phyloP scores from a whole-genome alignment of 352 stramenopile genomes.

The Globisporangium heterothallicum region DNA sequence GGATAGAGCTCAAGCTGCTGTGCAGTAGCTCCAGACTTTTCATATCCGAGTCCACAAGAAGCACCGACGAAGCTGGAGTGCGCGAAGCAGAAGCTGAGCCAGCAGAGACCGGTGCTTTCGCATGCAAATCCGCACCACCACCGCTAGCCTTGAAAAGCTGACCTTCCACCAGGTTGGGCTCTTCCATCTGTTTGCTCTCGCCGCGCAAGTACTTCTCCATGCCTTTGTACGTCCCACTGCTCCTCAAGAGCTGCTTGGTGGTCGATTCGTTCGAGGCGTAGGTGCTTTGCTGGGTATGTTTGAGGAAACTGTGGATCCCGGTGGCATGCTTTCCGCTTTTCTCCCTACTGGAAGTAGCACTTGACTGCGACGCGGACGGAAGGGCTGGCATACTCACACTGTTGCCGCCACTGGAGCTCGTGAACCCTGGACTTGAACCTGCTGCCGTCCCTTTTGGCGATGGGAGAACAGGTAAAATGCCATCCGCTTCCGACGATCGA shows the following conservation, averaged over 20 bases:
- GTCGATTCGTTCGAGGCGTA: constrained; percentile 1
- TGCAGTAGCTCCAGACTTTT: constrained; percentile 31
- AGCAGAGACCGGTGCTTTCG: too few relatives aligned
- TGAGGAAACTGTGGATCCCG: background rate
- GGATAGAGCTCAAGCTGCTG: constrained; percentile 18
- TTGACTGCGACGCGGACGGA: background rate
- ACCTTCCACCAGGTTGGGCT: constrained; percentile 23
- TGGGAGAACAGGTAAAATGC: constrained; percentile 6
- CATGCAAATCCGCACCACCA: background rate
- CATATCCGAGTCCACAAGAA: constrained; percentile 37
- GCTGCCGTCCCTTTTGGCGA: constrained; percentile 7
- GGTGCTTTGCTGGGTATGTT: background rate
- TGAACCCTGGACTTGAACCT: too few relatives aligned
- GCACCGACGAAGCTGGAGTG: constrained; percentile 16
- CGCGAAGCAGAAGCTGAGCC: too few relatives aligned
- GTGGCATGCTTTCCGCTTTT: background rate
- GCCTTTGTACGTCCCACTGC: constrained; percentile 22
- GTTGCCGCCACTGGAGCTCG: background rate
- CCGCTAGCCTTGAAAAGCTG: constrained; percentile 27
- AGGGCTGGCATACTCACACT: constrained; percentile 10
- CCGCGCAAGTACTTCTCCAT: constrained; percentile 67
- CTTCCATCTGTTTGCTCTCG: constrained; percentile 42
- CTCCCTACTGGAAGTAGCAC: background rate
- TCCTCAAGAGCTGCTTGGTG: constrained; percentile 18
- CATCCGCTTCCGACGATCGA: background rate